Evolutionary conservation across 305 asterid genomes (phyloP).

Genomic region (Plantago lanceolata): DNA sequence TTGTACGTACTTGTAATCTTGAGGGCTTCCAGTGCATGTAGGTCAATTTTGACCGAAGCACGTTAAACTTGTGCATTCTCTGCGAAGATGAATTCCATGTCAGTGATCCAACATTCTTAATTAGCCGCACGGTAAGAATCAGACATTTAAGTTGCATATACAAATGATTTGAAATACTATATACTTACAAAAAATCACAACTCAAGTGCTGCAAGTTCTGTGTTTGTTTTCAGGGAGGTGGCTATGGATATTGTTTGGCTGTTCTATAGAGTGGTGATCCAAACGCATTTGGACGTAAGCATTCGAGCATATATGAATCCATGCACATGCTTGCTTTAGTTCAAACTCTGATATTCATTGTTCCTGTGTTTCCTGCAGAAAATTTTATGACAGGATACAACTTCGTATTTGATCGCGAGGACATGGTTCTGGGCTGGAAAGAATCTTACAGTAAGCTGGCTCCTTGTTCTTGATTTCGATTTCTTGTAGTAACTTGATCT

Average conservation of each 20-base stretch:
- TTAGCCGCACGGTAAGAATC: constrained; percentile 41
- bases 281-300: constrained; percentile 93
- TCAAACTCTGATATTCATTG: neutral
- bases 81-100: constrained; percentile 46
- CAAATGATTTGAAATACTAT: neutral
- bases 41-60: too few species aligned
- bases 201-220: neutral
- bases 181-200: neutral
- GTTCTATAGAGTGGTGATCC: constrained; percentile 59
- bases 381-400: constrained; percentile 84
- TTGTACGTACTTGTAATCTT: too few species aligned
- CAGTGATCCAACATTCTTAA: constrained; percentile 35
- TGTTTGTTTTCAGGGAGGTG: constrained; percentile 38
- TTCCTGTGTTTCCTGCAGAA: constrained; percentile 38
- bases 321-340: neutral
- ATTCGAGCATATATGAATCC: neutral
- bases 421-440: constrained; percentile 82
- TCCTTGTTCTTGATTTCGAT: neutral
- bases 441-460: constrained; percentile 65
- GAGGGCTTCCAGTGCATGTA: too few species aligned
- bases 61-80: too few species aligned
- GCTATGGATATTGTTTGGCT: constrained; percentile 62
- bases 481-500: too few species aligned
- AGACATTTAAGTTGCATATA: neutral
- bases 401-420: constrained; percentile 74